phyloP scores from a whole-genome alignment of 345 rosid genomes.

The Pistacia integerrima region DNA sequence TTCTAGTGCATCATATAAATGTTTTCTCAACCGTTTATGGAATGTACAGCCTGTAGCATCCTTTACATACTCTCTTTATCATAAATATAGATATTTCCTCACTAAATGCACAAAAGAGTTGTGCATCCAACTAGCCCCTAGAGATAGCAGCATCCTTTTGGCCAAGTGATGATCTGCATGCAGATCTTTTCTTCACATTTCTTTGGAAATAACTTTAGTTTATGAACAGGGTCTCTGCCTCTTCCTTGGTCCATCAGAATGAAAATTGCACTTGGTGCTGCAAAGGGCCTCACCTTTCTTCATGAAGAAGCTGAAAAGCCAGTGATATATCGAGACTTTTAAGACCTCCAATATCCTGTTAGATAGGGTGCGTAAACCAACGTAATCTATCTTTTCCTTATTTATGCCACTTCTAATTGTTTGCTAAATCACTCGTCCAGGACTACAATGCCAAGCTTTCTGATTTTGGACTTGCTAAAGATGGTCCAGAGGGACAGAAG shows the following conservation, averaged over 20 bases:
- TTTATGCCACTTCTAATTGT: neutral
- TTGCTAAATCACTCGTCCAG: constrained; percentile 19
- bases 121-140: neutral
- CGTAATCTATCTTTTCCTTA: neutral
- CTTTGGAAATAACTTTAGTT: neutral
- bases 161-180: neutral
- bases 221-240: constrained; percentile 41
- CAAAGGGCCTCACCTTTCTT: constrained; percentile 50
- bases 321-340: constrained; percentile 50
- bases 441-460: constrained; percentile 44
- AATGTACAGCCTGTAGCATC: neutral
- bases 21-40: neutral
- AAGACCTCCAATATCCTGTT: constrained; percentile 49
- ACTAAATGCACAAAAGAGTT: neutral
- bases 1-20: neutral
- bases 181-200: constrained; percentile 7
- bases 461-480: constrained; percentile 45
- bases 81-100: neutral
- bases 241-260: constrained; percentile 46
- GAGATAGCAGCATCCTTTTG: neutral
- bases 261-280: constrained; percentile 46
- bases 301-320: constrained; percentile 52
- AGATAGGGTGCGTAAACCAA: constrained; percentile 38
- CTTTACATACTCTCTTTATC: neutral
- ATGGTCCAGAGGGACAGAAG: constrained; percentile 36